Evolutionary conservation across 768 basidiomycete genomes (phyloP), one percentile per base, ranked within the genome.

Genomic region (Favolaschia claudopus): DNA sequence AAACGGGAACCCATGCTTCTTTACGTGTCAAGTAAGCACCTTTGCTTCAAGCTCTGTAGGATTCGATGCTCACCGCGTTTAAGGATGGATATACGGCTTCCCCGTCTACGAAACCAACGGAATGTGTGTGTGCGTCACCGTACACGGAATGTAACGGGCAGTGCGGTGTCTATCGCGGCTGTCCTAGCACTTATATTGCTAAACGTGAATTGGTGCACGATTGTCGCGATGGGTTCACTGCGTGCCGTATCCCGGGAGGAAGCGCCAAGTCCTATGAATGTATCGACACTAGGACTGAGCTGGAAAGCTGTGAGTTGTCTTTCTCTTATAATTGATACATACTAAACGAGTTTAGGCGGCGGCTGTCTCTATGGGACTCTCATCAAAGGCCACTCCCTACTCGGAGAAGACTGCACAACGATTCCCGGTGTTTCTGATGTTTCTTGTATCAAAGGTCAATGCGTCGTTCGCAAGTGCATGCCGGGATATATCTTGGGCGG

Each of bases 301-400:
- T 85, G 8, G 83, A 83, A 68, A 83, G 82, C 70, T 85, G 84
- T 85, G 52, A 55, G 83, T 78, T 7, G 29, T 19, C 14, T 39
- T 39, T 36, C 17, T 44, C 8, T 43, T 46, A 17, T 40, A 31
- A 14, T 34, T 58, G 29, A 48, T 29, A 1, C 1, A 2, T 19
- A 58, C 33, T 48, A 15, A 24, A 25, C 17, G 39, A 40, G 38
- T 50, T 22, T 59, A 84, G 82, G 84, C 60, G 83, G 84, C 37
- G 84, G 84, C 3, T 85, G 84, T 55, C 76, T 12, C 68, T 77
- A 31, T 62, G n/a, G n/a, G n/a, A n/a, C n/a, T n/a, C n/a, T n/a
- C n/a, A n/a, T n/a, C n/a, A n/a, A n/a, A n/a, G n/a, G 67, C n/a
- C 65, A 63, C 10, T 60, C 55, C 42, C 63, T 70, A n/a, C 62